A percentile compares a stretch with the other conserved stretches of the same genome.
Evolutionary conservation across 1,284 basidiomycete genomes (phyloP).

Genomic region (Papiliotrema nemorosa): DNA sequence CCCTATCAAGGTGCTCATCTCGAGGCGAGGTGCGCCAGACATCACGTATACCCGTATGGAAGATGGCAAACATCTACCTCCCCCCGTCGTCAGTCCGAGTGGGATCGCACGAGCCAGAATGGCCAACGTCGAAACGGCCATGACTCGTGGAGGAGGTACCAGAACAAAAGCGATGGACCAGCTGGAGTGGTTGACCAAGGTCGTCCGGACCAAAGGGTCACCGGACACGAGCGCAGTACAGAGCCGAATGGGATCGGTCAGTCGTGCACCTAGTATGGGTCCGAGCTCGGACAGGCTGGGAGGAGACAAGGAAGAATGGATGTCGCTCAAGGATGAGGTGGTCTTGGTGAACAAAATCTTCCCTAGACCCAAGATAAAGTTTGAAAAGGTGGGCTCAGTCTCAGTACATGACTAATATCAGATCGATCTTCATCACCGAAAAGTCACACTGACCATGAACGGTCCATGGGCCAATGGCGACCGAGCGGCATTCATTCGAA

Average conservation of each 20-base stretch:
- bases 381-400: constrained; percentile 65
- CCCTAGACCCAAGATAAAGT: constrained; percentile 65
- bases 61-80: constrained; percentile 20
- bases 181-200: constrained; percentile 48
- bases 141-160: constrained; percentile 45
- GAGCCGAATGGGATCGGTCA: constrained; percentile 22
- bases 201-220: constrained; percentile 34
- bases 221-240: constrained; percentile 21
- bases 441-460: constrained; percentile 78
- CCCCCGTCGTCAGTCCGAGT: constrained; percentile 24
- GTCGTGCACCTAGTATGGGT: constrained; percentile 17
- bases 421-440: constrained; percentile 75
- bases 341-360: constrained; percentile 71
- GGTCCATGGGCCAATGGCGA: constrained; percentile 83
- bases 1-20: constrained; percentile 54
- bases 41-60: constrained; percentile 42
- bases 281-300: constrained; percentile 18
- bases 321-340: constrained; percentile 77
- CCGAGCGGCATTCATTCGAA: constrained; percentile 60
- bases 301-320: constrained; percentile 33
- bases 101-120: constrained; percentile 37
- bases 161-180: constrained; percentile 39
- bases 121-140: constrained; percentile 35
- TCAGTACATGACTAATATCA: constrained; percentile 33
- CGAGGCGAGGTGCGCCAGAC: constrained; percentile 49